Evolutionary conservation across 495 filamentous ascomycete species (phyloP).

Genomic region (Cenococcum geophilum): DNA sequence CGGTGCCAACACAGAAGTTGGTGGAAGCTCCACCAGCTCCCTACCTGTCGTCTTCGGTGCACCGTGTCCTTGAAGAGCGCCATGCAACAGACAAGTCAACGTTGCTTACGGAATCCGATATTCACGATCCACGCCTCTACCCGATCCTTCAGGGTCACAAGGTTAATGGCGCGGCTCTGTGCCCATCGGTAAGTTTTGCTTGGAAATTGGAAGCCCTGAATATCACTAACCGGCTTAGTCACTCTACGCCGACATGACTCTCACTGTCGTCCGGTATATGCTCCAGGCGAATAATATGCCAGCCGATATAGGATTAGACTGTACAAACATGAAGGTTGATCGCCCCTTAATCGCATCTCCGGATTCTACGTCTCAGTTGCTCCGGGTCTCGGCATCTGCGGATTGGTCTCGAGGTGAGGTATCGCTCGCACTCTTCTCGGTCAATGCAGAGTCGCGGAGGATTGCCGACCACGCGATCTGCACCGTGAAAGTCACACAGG

Average conservation of each 20-base stretch:
- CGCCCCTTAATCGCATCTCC: constrained; percentile 18
- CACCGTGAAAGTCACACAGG: too few relatives aligned
- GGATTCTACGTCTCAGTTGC: constrained; percentile 75
- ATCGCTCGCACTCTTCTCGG: not conserved
- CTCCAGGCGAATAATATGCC: too few relatives aligned
- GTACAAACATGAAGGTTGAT: too few relatives aligned
- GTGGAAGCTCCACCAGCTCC: constrained; percentile 11
- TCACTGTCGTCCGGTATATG: too few relatives aligned
- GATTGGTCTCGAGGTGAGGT: not conserved
- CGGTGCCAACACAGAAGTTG: constrained; percentile 22
- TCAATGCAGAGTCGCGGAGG: too few relatives aligned
- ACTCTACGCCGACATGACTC: too few relatives aligned
- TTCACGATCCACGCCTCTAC: constrained; percentile 46
- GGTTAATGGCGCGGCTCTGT: constrained; percentile 57
- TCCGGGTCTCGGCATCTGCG: constrained; percentile 62
- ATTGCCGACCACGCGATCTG: too few relatives aligned
- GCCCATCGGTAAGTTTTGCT: constrained; percentile 40
- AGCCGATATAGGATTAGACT: too few relatives aligned
- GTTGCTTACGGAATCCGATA: constrained; percentile 63
- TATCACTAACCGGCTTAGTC: too few relatives aligned
- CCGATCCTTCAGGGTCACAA: constrained; percentile 63
- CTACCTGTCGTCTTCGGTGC: too few relatives aligned
- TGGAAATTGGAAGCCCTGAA: too few relatives aligned
- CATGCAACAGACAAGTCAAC: too few relatives aligned
- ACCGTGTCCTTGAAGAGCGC: constrained; percentile 47